phyloP scores from a whole-genome alignment of 768 basidiomycete species.

The Suillus plorans region DNA sequence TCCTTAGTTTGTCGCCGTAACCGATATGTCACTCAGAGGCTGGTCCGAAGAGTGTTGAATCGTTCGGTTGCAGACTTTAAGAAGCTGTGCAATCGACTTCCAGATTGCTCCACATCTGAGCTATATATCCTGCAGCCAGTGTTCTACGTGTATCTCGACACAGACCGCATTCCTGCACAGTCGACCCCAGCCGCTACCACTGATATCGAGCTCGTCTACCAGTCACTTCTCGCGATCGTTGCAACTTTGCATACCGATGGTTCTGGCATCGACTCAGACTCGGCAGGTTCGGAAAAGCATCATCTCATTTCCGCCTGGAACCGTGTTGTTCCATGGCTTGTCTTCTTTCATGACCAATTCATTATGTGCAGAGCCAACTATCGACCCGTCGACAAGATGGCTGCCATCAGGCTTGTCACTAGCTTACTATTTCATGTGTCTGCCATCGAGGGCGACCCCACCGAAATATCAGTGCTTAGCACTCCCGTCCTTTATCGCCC shows the following conservation, averaged over 20 bases:
- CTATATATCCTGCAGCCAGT: neutral
- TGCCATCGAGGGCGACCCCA: neutral
- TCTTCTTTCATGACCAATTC: neutral
- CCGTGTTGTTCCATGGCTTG: neutral
- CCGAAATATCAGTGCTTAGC: too few species aligned
- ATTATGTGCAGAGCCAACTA: neutral
- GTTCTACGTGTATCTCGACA: constrained; percentile 2
- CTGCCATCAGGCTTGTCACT: neutral
- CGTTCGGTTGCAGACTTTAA: neutral
- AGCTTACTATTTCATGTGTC: neutral
- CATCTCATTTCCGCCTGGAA: neutral
- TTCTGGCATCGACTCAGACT: too few species aligned
- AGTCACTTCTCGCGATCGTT: neutral
- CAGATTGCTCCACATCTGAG: neutral
- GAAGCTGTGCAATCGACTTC: neutral
- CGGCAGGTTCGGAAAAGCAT: neutral
- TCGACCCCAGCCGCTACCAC: neutral
- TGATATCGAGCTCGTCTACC: neutral
- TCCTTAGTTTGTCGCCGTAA: neutral
- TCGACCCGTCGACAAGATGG: neutral
- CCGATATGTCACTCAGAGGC: neutral
- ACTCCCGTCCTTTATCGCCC: neutral
- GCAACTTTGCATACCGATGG: neutral
- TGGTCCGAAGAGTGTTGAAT: neutral
- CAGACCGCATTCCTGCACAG: neutral